These are phyloP conservation scores for Inonotus hispidus DNA, from an alignment of 1,284 basidiomycete species.

Conservation along the genomic window DNA sequence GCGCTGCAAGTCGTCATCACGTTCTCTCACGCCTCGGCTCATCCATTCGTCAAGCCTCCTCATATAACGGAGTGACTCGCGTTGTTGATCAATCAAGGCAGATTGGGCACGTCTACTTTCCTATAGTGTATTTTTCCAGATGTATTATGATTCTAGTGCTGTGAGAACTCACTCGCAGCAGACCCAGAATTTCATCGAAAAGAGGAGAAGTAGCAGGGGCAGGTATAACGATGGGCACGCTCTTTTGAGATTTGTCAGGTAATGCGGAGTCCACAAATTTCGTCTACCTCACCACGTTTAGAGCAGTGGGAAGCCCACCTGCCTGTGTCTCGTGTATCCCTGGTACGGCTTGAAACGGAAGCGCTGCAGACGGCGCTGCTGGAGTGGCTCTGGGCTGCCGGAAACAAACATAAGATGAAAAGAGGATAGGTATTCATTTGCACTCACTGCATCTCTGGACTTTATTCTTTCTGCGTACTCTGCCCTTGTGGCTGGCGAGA, in stretches of 20 bases:
- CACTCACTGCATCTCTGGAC: too few relatives aligned
- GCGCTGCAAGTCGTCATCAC: constrained; percentile 60
- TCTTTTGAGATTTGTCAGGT: background rate
- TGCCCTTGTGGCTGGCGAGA: too few relatives aligned
- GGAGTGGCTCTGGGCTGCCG: too few relatives aligned
- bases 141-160: background rate
- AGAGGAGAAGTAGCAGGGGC: background rate
- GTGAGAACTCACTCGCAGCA: constrained; percentile 47
- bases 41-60: constrained; percentile 67
- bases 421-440: too few relatives aligned
- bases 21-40: constrained; percentile 64
- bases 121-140: constrained; percentile 30
- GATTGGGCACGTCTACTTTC: constrained; percentile 67
- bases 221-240: background rate
- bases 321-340: too few relatives aligned
- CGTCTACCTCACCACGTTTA: too few relatives aligned
- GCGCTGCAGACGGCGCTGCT: too few relatives aligned
- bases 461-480: too few relatives aligned
- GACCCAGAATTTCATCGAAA: constrained; percentile 40
- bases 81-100: constrained; percentile 69
- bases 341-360: too few relatives aligned
- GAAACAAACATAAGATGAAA: too few relatives aligned
- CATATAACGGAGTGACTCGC: constrained; percentile 74
- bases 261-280: too few relatives aligned
- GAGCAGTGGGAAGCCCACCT: too few relatives aligned